Evolutionary conservation across 208 protist species (phyloP), one percentile per base, ranked within the genome.

Genomic region (Naegleria fowleri): DNA sequence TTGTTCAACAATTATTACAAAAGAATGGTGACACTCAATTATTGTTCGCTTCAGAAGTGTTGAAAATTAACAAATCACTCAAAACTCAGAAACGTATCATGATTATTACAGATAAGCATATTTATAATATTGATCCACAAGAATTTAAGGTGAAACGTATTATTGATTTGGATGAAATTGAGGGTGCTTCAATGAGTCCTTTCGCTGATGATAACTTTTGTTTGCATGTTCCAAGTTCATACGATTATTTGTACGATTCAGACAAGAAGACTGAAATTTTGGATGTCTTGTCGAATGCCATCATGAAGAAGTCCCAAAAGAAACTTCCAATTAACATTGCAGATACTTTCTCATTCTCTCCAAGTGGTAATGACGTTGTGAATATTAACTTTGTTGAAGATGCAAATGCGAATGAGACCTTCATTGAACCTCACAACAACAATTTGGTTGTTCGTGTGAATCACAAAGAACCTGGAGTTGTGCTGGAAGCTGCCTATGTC

Each of bases 71-170:
- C 25, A 90, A 79, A 29, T 83, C 41, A 19, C 25, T 38, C 13
- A 90, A 75, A 41, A 16, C 11, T 36, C 87, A 90, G 79, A 90
- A 75, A 36, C 11, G 87, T 39, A 79, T 90, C 38, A n/a, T 90
- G 33, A 29, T 90, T 41, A 48, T 90, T 25, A 90, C 55, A 36
- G 87, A 90, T 41, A 75, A 90, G n/a, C 59, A 90, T 33, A 38
- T 90, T 25, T 90, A 90, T 13, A 90, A 90, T 36, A 41, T 79
- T 13, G 87, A 90, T 90, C 87, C 87, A 51, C 16, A 90, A 51
- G 55, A 79, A 39, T 90, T 79, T 36, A 90, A 90, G 33, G 55
- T 90, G 29, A 90, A 89, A 40, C 22, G 86, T 41, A 89, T 22
- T 5, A 89, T 89, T 67, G n/a, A 33, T 67, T 40, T 89, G 33